Base-by-base conservation (phyloP, 768 basidiomycete genomes). In the Pulveroboletus sp. region DNA sequence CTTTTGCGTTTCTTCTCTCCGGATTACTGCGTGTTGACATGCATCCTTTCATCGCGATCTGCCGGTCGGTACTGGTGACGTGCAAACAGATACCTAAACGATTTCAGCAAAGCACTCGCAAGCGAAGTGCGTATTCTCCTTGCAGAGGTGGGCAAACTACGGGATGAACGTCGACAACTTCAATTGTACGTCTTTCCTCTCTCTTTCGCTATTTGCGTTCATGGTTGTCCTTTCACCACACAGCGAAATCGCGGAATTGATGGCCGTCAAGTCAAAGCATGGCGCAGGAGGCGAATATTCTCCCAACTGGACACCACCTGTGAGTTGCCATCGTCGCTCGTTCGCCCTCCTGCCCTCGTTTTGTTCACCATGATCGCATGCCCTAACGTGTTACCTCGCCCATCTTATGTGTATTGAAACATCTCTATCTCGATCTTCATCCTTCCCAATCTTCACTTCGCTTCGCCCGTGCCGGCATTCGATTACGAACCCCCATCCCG, bases 181-280 rank as follows among this genome's bases (percentile, higher is more conserved):
- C 81, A 82, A 52, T 78, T 76, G 80, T 81, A 53, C 57, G 75
- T 71, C 51, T 15, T 21, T 4, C 21, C 21, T 21, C 21, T 21
- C 21, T 21, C 21, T 21, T 21, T 21, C 21, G 21, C 21, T 21
- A 4, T 21, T 21, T 21, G 21, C 21, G 21, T 21, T 21, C 21
- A 2, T 4, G 21, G 21, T 21, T 4, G 4, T 21, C 21, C 21
- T 4, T 21, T 21, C 21, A 21, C 21, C 21, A 21, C 4, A 24
- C 60, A 91, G 89, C 55, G 89, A 93, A 67, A 89, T 93, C 56
- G 83, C 89, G 24, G 86, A 88, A 64, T 73, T 92, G 51, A 86
- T 92, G 86, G 78, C 80, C 43, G 74, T 89, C 43, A 88, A 89
- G 64, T 82, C 88, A 17, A 91, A 92, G 66, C 84, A 89, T 63